Base-by-base conservation (phyloP, 2,329 filamentous ascomycete species). In the Fusarium tjaetaba region DNA sequence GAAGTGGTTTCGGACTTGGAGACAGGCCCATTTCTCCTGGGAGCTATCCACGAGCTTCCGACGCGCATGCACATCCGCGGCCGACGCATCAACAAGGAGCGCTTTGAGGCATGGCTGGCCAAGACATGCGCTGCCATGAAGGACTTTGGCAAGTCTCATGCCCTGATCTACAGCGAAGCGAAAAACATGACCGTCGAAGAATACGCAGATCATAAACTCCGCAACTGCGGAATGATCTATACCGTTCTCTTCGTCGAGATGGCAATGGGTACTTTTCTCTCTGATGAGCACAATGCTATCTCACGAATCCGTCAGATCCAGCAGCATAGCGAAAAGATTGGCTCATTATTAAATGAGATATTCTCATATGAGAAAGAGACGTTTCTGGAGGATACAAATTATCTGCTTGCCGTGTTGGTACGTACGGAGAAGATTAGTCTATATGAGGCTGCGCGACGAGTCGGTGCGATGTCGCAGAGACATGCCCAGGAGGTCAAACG, bases 201-300 rank as follows among this genome's bases (percentile, higher is more conserved):
- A 26, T 39, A 55, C 8, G 36, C 36, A 4, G 36, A 41, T 5
- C 15, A 41, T 1, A 41, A 20, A 2, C 2, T 55, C 11, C 11
- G 15, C 7, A 55, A 55, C 3, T 55, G 36, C 0, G 51, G 20
- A 7, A 11, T 18, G 11, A 30, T 41, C 2, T 55, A 30, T 0
- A n/a, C 26, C 1, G 51, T 55, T 30, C 36, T 55, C 4, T 30
- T 41, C 5, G 8, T 20, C 1, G 52, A 55, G 26, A 28, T 55
- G 34, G 26, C 7, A 2, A n/a, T 5, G 36, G 36, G 51, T 2
- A 30, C 1, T 5, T 53, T 39, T 11, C 51, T 55, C 11, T 18
- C 36, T 0, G 2, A n/a, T 0, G 15, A 30, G 5, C 51, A 30
- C 3, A 55, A 41, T 4, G 4, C 24, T 11, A 4, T 39, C 1